Evolutionary conservation across 2,329 filamentous ascomycete species (phyloP).

Genomic region (Colletotrichum abscissum): DNA sequence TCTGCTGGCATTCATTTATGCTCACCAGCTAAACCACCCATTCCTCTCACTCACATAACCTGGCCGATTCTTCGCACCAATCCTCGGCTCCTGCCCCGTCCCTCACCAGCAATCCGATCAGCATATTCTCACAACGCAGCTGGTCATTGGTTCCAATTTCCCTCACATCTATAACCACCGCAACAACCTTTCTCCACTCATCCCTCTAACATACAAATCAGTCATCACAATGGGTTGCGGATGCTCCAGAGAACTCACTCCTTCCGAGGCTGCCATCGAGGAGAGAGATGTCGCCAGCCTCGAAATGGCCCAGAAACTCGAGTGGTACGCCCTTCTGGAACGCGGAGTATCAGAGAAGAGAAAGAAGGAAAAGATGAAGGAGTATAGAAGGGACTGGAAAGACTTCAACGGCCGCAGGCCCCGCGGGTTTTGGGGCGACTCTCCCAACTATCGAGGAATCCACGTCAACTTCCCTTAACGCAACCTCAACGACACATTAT

Average conservation of each 20-base stretch:
- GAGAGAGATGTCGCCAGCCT: background rate
- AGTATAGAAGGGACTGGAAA: background rate
- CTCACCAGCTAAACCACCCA: no score
- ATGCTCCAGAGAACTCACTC: background rate
- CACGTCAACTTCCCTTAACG: background rate
- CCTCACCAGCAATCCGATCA: background rate
- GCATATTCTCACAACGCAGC: background rate
- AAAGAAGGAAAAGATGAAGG: background rate
- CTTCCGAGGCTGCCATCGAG: background rate
- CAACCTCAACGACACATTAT: background rate
- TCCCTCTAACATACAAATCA: background rate
- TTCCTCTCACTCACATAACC: no score
- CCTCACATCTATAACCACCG: background rate
- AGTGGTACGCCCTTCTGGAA: background rate
- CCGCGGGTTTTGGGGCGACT: background rate
- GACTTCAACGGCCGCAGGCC: background rate
- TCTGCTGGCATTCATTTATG: no score
- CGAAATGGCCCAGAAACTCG: background rate
- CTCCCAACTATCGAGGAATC: background rate
- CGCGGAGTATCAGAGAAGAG: background rate
- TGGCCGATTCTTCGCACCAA: no score
- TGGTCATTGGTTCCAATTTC: no score
- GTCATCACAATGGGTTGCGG: background rate
- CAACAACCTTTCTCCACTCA: background rate
- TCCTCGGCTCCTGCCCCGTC: no score